These are phyloP conservation scores for Aureobasidium zeae DNA, from an alignment of 2,329 filamentous ascomycete genomes.

Conservation along the genomic window DNA sequence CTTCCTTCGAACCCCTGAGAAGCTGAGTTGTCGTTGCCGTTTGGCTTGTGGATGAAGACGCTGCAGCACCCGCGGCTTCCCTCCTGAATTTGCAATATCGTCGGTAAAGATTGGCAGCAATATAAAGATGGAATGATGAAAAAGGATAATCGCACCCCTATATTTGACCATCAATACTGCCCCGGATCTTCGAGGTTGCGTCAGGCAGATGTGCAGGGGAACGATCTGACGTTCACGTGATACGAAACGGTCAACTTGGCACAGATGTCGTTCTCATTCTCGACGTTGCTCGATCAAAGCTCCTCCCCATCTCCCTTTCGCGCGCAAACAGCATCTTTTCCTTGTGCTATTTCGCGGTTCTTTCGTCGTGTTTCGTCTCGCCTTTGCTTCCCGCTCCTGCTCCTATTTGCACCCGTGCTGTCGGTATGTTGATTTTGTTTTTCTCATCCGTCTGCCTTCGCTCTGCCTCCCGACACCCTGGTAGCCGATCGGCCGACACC, in stretches of 20 bases:
- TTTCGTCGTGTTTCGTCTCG: conserved; percentile 15
- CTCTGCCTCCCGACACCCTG: conserved; percentile 10
- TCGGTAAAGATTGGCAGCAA: conserved; percentile 13
- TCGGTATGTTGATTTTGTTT: conserved; percentile 10
- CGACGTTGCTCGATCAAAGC: conserved; percentile 14
- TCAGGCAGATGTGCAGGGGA: conserved; percentile 13
- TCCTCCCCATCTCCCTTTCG: conserved; percentile 12
- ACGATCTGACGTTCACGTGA: conserved; percentile 9
- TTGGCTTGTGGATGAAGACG: background rate
- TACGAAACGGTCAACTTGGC: conserved; percentile 10
- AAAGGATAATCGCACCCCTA: conserved; percentile 10
- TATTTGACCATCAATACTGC: background rate
- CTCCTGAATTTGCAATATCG: conserved; percentile 14
- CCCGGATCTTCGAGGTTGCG: conserved; percentile 8
- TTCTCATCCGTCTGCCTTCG: conserved; percentile 2
- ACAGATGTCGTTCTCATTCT: conserved; percentile 8
- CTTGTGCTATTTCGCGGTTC: conserved; percentile 15
- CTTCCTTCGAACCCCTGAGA: conserved; percentile 4
- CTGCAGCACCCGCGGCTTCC: background rate
- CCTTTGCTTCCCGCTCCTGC: conserved; percentile 12
- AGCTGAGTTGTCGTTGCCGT: background rate
- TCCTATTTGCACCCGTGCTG: conserved; percentile 13
- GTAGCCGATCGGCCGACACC: conserved; percentile 13
- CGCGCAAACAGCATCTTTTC: conserved; percentile 16
- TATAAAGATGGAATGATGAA: conserved; percentile 14